Base-by-base conservation (phyloP, 2,329 filamentous ascomycete genomes). In the Clonostachys solani region DNA sequence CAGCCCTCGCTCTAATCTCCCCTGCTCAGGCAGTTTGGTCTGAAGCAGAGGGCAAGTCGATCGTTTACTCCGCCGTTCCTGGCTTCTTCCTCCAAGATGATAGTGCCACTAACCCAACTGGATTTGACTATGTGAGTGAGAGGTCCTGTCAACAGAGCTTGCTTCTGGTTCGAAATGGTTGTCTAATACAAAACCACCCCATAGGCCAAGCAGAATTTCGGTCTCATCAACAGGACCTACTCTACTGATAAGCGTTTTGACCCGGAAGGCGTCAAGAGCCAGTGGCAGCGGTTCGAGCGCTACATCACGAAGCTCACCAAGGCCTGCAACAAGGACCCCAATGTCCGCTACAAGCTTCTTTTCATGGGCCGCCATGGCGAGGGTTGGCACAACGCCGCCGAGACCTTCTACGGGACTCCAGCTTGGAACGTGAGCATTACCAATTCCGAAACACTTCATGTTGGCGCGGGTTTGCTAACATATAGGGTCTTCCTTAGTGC, bases 331-430 rank as follows among this genome's bases (percentile, higher is more conserved):
- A 56, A 60, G 5, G 60, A 72, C n/a, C 60, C 63, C 10, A 72
- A 69, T 43, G 73, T 75, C 13, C 66, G 72, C 33, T 89, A 87
- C 68, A 84, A 86, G 56, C 71, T 90, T 10, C 60, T 89, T 33
- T 84, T 84, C 62, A 72, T 87, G 61, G 84, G 80, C 4, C 80
- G 86, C 37, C 86, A 89, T 58, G 86, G 86, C 18, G 77, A 89
- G 63, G 86, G 86, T 12, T 80, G 69, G 54, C 78, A 83, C 52
- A 83, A 83, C 52, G 73, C 73, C 7, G 84, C 84, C 13, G 81
- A 87, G 63, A 69, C 71, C 29, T 84, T 73, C 60, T 88, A 86
- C 54, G 84, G 84, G 42, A 87, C 83, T 0, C 76, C 80, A 2
- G 80, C 79, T 4, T 88, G 84, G 85, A 84, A 88, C 59, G 80